Percentiles rank a stretch among this genome's conserved stretches.
These are phyloP conservation scores for Mycena venus DNA, from an alignment of 768 basidiomycete genomes.

Conservation along the genomic window DNA sequence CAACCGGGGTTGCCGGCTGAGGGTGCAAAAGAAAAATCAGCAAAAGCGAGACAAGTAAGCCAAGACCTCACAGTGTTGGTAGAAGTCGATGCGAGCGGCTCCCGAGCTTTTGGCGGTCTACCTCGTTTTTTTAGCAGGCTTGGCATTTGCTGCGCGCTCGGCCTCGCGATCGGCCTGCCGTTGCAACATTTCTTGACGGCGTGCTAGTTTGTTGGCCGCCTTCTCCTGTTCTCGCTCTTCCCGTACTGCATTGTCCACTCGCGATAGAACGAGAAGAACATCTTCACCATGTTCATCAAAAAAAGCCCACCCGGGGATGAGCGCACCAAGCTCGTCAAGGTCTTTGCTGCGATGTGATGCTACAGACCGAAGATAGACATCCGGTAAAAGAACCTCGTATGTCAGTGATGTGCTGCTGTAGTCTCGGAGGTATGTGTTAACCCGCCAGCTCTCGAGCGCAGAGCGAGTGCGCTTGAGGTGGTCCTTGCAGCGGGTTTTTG, in stretches of 20 bases:
- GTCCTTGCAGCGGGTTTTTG: conserved; percentile 26
- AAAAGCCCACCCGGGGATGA: conserved; percentile 20
- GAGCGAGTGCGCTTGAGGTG: conserved; percentile 30
- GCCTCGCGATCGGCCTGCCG: no score
- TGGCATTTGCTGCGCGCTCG: neutral
- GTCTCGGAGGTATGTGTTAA: neutral
- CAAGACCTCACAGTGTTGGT: neutral
- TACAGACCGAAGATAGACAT: conserved; percentile 40
- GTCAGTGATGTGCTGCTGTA: conserved; percentile 32
- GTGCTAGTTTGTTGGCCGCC: no score
- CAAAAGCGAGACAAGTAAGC: no score
- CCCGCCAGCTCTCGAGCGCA: conserved; percentile 33
- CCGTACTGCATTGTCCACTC: conserved; percentile 1
- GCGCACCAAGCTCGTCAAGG: conserved; percentile 27
- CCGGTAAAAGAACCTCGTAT: conserved; percentile 38
- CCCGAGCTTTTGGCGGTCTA: neutral
- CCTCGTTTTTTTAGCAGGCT: neutral
- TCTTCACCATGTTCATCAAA: neutral
- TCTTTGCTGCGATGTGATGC: conserved; percentile 33
- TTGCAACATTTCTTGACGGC: no score
- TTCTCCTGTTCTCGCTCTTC: no score
- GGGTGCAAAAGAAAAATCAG: no score
- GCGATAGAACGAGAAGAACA: conserved; percentile 2
- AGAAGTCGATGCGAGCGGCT: neutral
- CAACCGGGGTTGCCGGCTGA: no score